Conservation (phyloP, 345 rosid genomes). For the Corymbia maculata region DNA sequence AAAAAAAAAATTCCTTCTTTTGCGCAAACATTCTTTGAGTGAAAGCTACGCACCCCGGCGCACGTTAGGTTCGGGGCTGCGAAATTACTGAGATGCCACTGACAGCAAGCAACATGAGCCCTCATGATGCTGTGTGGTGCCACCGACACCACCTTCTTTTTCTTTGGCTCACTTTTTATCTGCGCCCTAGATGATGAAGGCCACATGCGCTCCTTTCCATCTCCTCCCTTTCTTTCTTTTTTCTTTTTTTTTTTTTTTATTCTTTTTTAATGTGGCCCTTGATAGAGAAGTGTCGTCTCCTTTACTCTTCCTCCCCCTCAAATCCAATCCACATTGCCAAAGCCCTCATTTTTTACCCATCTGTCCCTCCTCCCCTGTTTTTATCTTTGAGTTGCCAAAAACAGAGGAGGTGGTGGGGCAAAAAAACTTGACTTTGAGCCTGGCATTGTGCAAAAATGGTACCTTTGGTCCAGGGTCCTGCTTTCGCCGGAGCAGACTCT, state of each 20-base stretch:
- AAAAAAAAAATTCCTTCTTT: not conserved
- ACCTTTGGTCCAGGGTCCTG: not conserved
- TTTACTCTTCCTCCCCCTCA: not conserved
- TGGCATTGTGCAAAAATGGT: not conserved
- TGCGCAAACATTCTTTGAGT: constrained; percentile 27
- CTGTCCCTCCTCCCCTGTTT: not conserved
- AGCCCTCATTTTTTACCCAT: not conserved
- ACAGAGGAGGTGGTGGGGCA: not conserved
- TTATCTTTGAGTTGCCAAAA: not conserved
- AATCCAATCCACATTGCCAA: not conserved
- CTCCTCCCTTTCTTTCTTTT: not conserved
- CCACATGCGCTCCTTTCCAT: not conserved
- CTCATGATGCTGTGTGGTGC: not conserved
- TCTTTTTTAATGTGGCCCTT: not conserved
- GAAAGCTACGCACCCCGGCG: constrained; percentile 5
- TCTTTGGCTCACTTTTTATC: not conserved
- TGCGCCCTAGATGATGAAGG: not conserved
- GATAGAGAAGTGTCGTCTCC: not conserved
- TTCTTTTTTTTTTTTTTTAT: no score
- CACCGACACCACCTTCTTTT: constrained; percentile 15
- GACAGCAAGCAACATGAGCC: not conserved
- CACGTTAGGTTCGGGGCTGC: not conserved
- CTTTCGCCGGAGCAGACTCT: not conserved
- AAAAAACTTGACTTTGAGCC: not conserved
- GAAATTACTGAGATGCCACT: constrained; percentile 2